A percentile compares a stretch with the other conserved stretches of the same genome.
Conservation (phyloP, 371 early-diverging fungal genomes). For the Polyrhizophydium stewartii region DNA sequence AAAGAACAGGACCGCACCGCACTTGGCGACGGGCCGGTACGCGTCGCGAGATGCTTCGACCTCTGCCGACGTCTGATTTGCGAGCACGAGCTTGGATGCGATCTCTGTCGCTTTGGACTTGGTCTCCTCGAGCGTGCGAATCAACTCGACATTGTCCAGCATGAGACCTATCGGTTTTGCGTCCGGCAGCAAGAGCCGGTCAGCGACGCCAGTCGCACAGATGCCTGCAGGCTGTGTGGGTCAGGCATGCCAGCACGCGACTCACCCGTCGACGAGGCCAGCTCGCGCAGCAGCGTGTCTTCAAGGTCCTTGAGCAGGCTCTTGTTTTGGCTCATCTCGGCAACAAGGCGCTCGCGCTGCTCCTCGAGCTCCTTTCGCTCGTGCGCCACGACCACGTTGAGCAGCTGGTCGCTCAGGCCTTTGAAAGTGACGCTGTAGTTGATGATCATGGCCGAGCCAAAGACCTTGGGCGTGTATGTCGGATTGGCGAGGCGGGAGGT, state of each 20-base stretch:
- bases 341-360: constrained; percentile 48
- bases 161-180: constrained; percentile 41
- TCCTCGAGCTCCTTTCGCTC: constrained; percentile 58
- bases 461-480: constrained; percentile 53
- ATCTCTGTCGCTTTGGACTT: constrained; percentile 60
- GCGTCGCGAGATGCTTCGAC: constrained; percentile 55
- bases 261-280: constrained; percentile 48
- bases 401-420: constrained; percentile 55
- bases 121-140: constrained; percentile 55
- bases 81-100: constrained; percentile 50
- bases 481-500: constrained; percentile 54
- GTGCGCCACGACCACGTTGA: constrained; percentile 56
- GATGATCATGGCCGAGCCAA: constrained; percentile 57
- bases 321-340: constrained; percentile 55
- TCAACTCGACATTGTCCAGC: constrained; percentile 58
- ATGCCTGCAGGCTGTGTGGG: no score
- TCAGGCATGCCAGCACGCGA: background rate
- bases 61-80: constrained; percentile 56
- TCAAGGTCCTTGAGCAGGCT: constrained; percentile 50
- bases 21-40: constrained; percentile 53
- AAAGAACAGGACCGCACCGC: constrained; percentile 58
- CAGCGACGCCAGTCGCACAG: no score
- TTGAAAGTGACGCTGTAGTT: constrained; percentile 61
- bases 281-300: constrained; percentile 52
- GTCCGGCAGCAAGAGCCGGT: no score